Evolutionary conservation across 768 basidiomycete species (phyloP), one percentile per base, ranked within the genome.

Genomic region (Termitomyces eurrhizus): DNA sequence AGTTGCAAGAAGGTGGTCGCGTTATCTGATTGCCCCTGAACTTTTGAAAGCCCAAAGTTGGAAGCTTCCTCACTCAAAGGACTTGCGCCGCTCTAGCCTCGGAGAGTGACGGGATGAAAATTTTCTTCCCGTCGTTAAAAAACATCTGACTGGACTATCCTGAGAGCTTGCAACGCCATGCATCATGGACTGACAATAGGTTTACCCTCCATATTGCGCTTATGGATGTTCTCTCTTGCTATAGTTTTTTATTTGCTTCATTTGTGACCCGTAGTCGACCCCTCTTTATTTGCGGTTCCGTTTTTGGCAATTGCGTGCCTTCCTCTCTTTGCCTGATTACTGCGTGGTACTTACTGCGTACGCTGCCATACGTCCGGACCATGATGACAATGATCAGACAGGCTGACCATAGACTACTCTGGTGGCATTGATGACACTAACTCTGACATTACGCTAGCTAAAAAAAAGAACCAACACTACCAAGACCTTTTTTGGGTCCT

Each of bases 141-240:
- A 57, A 16, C 14, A 42, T 32, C 41, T 32, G 26, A 18, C 21
- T 18, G 21, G 26, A 5, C 16, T 26, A n/a, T n/a, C 14, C 12
- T 36, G 4, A 9, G 7, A n/a, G 4, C 12, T 21, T 45, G 4
- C 21, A 11, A 35, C 9, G 9, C 29, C 2, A 8, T 33, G 24
- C 37, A 16, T 37, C 8, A 12, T 7, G 12, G 5, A 39, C 12
- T 12, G 9, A 13, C 7, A 52, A 8, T 7, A 35, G 21, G 4
- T 7, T 21, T 8, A 11, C 6, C n/a, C 4, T 21, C 35, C 4
- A 52, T 7, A 7, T 36, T 52, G 2, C 48, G 14, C 29, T 14
- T 33, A 41, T 9, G 37, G 18, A 41, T 41, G 11, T 18, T 42
- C 4, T 86, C 80, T 1, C 95, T 93, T 2, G 90, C 89, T 89